Evolutionary conservation across 2,329 filamentous ascomycete genomes (phyloP).

Genomic region (Trichoderma afroharzianum): DNA sequence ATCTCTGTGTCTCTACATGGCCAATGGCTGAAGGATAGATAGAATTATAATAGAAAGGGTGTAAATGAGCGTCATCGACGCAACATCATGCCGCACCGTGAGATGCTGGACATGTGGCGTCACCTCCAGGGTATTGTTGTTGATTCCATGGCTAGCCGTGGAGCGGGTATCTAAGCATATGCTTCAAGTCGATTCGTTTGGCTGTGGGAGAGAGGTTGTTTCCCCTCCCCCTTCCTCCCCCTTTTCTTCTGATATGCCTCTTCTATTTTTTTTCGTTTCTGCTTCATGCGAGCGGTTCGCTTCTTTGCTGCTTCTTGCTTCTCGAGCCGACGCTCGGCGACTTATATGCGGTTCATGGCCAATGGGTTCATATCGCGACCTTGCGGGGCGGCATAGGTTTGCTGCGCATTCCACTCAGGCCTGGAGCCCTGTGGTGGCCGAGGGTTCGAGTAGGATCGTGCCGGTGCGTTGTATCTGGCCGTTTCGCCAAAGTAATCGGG

Average conservation of each 20-base stretch:
- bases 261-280: not conserved
- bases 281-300: not conserved
- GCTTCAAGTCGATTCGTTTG: not conserved
- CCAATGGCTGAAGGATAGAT: not conserved
- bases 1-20: not conserved
- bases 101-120: constrained; percentile 1
- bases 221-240: not conserved
- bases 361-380: constrained; percentile 49
- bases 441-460: constrained; percentile 55
- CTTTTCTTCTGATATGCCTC: not conserved
- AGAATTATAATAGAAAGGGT: not conserved
- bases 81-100: not conserved
- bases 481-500: constrained; percentile 55
- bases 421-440: constrained; percentile 41
- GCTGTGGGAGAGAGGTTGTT: not conserved
- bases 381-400: constrained; percentile 36
- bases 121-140: constrained; percentile 12
- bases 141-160: not conserved
- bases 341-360: constrained; percentile 53
- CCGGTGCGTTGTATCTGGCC: constrained; percentile 52
- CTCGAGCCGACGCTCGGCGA: not conserved
- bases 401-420: constrained; percentile 40
- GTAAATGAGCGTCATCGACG: constrained; percentile 5
- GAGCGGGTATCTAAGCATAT: constrained; percentile 3
- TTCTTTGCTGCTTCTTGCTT: not conserved